Evolutionary conservation across 352 stramenopile genomes (phyloP).

Genomic region (Globisporangium paddicum): DNA sequence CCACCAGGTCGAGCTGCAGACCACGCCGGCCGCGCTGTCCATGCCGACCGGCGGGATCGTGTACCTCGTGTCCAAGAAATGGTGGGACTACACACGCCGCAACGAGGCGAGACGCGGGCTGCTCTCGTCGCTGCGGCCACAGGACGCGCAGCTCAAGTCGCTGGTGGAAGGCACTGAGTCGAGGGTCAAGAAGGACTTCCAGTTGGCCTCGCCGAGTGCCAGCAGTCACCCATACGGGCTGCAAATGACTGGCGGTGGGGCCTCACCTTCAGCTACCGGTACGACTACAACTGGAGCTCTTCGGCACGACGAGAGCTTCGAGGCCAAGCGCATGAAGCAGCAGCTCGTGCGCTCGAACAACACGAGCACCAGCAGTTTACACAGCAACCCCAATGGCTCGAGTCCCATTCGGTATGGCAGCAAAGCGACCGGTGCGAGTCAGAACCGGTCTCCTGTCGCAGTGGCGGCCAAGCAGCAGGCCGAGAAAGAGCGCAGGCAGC

Average conservation of each 20-base stretch:
- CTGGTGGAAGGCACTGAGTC: slow-evolving; percentile 35
- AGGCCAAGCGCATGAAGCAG: slow-evolving; percentile 7
- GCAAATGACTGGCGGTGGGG: background rate
- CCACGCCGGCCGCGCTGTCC: slow-evolving; percentile 24
- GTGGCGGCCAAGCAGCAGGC: background rate
- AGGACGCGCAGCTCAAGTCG: slow-evolving; percentile 41
- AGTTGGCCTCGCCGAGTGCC: background rate
- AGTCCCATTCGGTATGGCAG: background rate
- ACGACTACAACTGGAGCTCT: background rate
- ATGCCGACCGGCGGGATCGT: slow-evolving; percentile 41
- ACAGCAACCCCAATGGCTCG: slow-evolving; percentile 1
- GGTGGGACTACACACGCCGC: slow-evolving; percentile 51
- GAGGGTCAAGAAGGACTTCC: slow-evolving; percentile 33
- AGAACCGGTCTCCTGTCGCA: slow-evolving; percentile 1
- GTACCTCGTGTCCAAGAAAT: slow-evolving; percentile 40
- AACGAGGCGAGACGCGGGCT: slow-evolving; percentile 45
- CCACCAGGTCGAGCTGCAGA: slow-evolving; percentile 31
- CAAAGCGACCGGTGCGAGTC: background rate
- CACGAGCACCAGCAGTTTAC: slow-evolving; percentile 10
- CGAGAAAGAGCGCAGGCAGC: slow-evolving; percentile 2
- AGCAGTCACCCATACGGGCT: slow-evolving; percentile 4
- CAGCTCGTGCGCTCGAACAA: slow-evolving; percentile 13
- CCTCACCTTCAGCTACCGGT: background rate
- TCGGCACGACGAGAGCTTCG: slow-evolving; percentile 8
- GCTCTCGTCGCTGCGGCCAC: slow-evolving; percentile 39